These are phyloP conservation scores for Lonicera japonica DNA, from an alignment of 129 eudicot species.

Conservation along the genomic window DNA sequence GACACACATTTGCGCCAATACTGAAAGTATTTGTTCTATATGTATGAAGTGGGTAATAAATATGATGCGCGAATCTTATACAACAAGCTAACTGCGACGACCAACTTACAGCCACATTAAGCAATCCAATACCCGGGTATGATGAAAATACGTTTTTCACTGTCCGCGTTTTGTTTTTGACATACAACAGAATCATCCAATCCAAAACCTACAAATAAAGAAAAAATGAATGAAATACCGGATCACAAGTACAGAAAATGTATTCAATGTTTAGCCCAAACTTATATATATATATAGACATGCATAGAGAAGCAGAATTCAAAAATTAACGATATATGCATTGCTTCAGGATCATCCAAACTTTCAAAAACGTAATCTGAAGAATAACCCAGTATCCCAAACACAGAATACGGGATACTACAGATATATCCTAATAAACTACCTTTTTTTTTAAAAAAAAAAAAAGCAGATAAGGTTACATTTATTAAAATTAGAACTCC, in stretches of 20 bases:
- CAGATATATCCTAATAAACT: background rate
- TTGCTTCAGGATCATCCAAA: background rate
- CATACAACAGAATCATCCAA: constrained; percentile 61
- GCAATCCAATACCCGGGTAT: constrained; percentile 64
- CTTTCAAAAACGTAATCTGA: background rate
- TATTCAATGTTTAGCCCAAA: background rate
- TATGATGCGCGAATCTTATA: background rate
- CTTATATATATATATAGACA: background rate
- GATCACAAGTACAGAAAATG: background rate
- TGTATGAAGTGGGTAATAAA: too few species aligned
- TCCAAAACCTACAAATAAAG: constrained; percentile 50
- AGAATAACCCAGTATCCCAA: background rate
- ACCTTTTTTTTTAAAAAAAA: too few species aligned
- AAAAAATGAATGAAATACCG: background rate
- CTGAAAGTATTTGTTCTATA: too few species aligned
- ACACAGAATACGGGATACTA: background rate
- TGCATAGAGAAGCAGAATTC: background rate
- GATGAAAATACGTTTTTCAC: constrained; percentile 25
- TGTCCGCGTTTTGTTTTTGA: constrained; percentile 24
- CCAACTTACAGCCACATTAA: constrained; percentile 78
- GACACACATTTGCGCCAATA: too few species aligned
- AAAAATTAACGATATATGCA: background rate
- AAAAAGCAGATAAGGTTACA: too few species aligned
- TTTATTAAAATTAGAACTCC: too few species aligned
- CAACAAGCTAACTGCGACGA: background rate